Conservation (phyloP, 495 filamentous ascomycete species). For the Annulohypoxylon bovei region DNA sequence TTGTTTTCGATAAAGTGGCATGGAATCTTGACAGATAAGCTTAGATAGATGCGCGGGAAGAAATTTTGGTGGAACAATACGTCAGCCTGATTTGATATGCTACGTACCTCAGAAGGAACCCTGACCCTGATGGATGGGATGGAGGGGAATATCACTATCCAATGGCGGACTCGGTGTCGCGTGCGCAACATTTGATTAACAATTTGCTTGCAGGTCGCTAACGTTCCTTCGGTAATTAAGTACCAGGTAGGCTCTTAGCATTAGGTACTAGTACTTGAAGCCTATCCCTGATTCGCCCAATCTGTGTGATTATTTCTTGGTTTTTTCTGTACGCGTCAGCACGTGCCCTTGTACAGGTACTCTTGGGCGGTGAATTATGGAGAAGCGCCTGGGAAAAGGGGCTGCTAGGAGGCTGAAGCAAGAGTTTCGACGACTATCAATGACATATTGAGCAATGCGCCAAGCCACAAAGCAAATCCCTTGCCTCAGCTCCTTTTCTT, state of each 20-base stretch:
- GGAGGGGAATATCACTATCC: neutral
- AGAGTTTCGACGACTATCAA: constrained; percentile 20
- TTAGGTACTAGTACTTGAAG: neutral
- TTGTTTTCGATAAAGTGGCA: neutral
- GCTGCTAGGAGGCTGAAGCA: constrained; percentile 14
- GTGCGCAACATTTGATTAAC: constrained; percentile 11
- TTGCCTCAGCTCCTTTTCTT: constrained; percentile 17
- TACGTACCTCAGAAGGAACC: neutral
- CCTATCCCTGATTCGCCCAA: neutral
- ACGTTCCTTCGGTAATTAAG: constrained; percentile 10
- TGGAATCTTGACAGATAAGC: neutral
- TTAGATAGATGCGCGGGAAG: neutral
- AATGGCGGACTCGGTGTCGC: constrained; percentile 9
- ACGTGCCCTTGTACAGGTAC: constrained; percentile 1
- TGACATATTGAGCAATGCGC: constrained; percentile 25
- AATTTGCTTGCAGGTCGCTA: constrained; percentile 12
- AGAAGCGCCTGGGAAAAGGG: neutral
- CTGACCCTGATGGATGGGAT: constrained; percentile 5
- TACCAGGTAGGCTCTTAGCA: neutral
- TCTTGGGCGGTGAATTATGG: constrained; percentile 1
- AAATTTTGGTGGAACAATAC: neutral
- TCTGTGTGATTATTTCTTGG: neutral
- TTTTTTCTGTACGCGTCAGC: constrained; percentile 4
- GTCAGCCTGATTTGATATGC: neutral
- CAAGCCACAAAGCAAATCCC: constrained; percentile 19